Conservation (phyloP, 495 filamentous ascomycete species). For the Hypoxylon trugodes region DNA sequence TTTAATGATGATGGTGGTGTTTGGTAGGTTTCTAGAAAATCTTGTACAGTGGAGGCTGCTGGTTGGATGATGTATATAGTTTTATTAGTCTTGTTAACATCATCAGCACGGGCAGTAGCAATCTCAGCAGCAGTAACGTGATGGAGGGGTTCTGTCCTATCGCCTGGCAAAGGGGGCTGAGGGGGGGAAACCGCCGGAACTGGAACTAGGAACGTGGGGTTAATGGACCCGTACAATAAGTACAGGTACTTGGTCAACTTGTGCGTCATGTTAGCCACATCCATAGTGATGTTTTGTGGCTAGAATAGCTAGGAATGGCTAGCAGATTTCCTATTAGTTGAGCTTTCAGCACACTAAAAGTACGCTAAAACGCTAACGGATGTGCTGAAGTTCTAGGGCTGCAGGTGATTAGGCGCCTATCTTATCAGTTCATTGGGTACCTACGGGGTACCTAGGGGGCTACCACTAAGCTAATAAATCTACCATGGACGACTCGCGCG, state of each 20-base stretch:
- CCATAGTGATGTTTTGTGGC: background rate
- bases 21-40: too few species aligned
- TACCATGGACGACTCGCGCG: conserved; percentile 15
- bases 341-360: background rate
- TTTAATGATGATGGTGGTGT: too few species aligned
- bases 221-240: background rate
- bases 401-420: conserved; percentile 24
- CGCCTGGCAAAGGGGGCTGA: conserved; percentile 6
- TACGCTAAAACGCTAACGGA: background rate
- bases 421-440: conserved; percentile 29
- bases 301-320: background rate
- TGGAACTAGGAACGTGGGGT: conserved; percentile 31
- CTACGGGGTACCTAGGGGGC: background rate
- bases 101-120: too few species aligned
- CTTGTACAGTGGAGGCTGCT: too few species aligned
- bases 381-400: background rate
- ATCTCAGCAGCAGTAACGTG: too few species aligned
- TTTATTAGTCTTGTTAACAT: conserved; percentile 15
- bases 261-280: conserved; percentile 45
- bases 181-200: background rate
- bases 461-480: background rate
- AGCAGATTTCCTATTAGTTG: background rate
- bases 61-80: too few species aligned
- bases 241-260: conserved; percentile 3
- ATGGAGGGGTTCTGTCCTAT: conserved; percentile 24